Evolutionary conservation across 1,284 basidiomycete species (phyloP).

Genomic region (Amylostereum chailletii): DNA sequence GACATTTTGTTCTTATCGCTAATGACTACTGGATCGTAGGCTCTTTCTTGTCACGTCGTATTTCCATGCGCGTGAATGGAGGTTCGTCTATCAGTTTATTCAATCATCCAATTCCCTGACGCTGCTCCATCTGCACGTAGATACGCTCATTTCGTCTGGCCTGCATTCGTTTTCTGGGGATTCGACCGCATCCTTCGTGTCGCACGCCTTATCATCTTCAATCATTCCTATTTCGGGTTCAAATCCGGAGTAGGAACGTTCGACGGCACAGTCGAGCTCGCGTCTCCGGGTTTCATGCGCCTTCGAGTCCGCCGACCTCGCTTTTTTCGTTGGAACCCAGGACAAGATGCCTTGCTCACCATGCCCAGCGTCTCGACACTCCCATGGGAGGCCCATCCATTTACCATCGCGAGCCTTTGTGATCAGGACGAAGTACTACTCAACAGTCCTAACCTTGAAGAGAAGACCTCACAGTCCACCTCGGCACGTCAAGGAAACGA

Average conservation of each 20-base stretch:
- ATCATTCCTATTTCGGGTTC: constrained; percentile 34
- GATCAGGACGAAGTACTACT: constrained; percentile 23
- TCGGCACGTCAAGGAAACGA: constrained; percentile 23
- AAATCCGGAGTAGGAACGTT: constrained; percentile 18
- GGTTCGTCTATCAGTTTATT: constrained; percentile 12
- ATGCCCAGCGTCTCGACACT: constrained; percentile 33
- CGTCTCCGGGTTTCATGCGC: constrained; percentile 42
- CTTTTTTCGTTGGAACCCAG: constrained; percentile 35
- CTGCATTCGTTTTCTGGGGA: constrained; percentile 56
- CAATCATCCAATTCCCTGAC: neutral
- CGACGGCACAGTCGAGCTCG: constrained; percentile 33
- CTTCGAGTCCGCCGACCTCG: constrained; percentile 34
- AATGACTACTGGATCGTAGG: constrained; percentile 6
- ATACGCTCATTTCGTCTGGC: constrained; percentile 37
- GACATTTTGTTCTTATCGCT: too few relatives aligned
- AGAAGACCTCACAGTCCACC: neutral
- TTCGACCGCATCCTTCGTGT: constrained; percentile 50
- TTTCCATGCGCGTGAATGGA: constrained; percentile 26
- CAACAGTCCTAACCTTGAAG: too few relatives aligned
- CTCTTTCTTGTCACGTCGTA: constrained; percentile 17
- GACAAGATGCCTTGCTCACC: constrained; percentile 41
- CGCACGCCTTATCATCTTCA: constrained; percentile 41
- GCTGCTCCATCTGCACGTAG: constrained; percentile 4
- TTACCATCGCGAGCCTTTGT: constrained; percentile 32
- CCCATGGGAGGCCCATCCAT: constrained; percentile 41